Evolutionary conservation across 2,329 filamentous ascomycete genomes (phyloP).

Genomic region (Hirsutella minnesotensis): DNA sequence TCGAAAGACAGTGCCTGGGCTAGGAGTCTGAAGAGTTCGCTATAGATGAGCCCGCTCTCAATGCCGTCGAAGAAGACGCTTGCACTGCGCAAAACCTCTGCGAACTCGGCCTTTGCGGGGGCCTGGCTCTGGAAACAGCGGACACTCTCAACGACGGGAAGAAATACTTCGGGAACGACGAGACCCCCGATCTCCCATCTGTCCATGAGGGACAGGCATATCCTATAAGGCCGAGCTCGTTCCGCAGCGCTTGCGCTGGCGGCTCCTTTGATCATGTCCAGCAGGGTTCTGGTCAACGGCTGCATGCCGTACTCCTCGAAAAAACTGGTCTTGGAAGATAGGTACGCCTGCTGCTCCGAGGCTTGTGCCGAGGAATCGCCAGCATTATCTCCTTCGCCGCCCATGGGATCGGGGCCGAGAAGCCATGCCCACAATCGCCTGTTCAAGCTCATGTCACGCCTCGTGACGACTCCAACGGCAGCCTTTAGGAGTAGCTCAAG

Average conservation of each 20-base stretch:
- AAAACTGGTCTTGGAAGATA: slow-evolving; percentile 58
- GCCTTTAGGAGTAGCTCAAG: slow-evolving; percentile 72
- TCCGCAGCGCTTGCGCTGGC: slow-evolving; percentile 35
- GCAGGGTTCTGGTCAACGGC: slow-evolving; percentile 60
- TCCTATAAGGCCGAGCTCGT: slow-evolving; percentile 73
- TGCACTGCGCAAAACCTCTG: slow-evolving; percentile 83
- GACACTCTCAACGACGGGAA: slow-evolving; percentile 74
- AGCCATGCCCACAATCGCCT: slow-evolving; percentile 94
- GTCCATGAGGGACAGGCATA: slow-evolving; percentile 94
- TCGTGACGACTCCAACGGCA: slow-evolving; percentile 74
- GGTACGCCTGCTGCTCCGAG: slow-evolving; percentile 30
- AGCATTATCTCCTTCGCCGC: slow-evolving; percentile 33
- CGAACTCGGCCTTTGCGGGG: slow-evolving; percentile 56
- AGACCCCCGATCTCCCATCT: slow-evolving; percentile 92
- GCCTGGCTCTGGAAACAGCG: slow-evolving; percentile 58
- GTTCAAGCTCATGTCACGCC: slow-evolving; percentile 95
- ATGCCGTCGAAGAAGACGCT: slow-evolving; percentile 97
- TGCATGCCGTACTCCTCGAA: slow-evolving; percentile 72
- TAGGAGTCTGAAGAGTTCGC: slow-evolving; percentile 62
- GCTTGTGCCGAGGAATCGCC: slow-evolving; percentile 32
- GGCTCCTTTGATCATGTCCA: slow-evolving; percentile 56
- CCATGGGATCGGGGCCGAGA: slow-evolving; percentile 59
- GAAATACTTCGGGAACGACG: slow-evolving; percentile 78
- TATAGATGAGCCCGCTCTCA: slow-evolving; percentile 87
- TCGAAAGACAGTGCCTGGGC: slow-evolving; percentile 43